Evolutionary conservation across 495 filamentous ascomycete species (phyloP).

Genomic region (Aspergillus nidulans): DNA sequence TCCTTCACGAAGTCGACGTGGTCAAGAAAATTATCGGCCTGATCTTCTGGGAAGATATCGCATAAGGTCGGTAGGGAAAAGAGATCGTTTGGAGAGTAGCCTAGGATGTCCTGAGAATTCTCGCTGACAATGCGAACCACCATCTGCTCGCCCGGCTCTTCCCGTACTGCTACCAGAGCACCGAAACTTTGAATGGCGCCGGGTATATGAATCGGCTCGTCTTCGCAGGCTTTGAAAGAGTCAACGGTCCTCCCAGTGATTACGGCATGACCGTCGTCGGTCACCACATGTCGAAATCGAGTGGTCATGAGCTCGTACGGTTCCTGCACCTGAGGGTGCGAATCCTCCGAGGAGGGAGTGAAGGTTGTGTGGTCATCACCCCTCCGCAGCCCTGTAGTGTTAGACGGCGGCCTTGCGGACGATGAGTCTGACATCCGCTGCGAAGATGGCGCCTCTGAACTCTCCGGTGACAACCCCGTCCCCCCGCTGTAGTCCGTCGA

Average conservation of each 20-base stretch:
- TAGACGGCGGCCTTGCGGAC: neutral
- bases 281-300: conserved; percentile 76
- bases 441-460: neutral
- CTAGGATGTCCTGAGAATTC: conserved; percentile 73
- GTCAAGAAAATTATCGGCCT: conserved; percentile 75
- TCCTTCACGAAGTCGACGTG: conserved; percentile 85
- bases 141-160: conserved; percentile 63
- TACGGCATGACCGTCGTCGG: conserved; percentile 77
- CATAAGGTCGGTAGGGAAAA: conserved; percentile 73
- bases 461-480: neutral
- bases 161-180: conserved; percentile 68
- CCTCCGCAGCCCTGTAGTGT: neutral
- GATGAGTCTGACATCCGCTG: conserved; percentile 6
- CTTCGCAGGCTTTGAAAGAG: conserved; percentile 75
- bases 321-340: conserved; percentile 6
- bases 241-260: conserved; percentile 73
- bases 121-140: conserved; percentile 79
- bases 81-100: conserved; percentile 72
- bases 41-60: conserved; percentile 77
- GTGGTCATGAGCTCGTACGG: conserved; percentile 48
- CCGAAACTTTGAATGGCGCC: conserved; percentile 90
- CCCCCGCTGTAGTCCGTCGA: neutral
- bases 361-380: neutral
- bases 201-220: conserved; percentile 90
- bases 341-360: neutral